Conservation (phyloP, 805 yeast genomes). For the Dipodascus geniculatus region DNA sequence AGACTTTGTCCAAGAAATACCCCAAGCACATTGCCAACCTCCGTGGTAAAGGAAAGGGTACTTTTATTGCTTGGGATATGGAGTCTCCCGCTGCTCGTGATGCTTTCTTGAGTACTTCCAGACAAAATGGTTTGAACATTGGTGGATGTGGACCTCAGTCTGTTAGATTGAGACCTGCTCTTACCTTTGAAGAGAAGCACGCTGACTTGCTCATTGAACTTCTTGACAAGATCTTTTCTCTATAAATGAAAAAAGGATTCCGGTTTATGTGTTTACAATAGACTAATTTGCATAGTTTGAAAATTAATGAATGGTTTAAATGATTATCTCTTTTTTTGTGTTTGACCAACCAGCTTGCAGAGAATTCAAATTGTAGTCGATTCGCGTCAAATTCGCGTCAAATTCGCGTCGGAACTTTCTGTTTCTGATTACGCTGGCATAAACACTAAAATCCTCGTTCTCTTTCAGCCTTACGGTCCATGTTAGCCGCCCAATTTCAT, state of each 20-base stretch:
- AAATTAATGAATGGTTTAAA: too few species aligned
- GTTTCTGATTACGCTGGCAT: too few species aligned
- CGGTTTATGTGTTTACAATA: background rate
- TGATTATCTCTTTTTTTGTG: too few species aligned
- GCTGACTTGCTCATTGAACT: conserved; percentile 51
- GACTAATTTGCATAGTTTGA: background rate
- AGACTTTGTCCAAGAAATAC: conserved; percentile 38
- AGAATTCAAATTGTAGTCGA: too few species aligned
- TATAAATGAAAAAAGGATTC: background rate
- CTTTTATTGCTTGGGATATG: conserved; percentile 75
- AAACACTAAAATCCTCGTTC: too few species aligned
- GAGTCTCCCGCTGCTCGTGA: conserved; percentile 45
- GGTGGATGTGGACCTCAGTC: conserved; percentile 79
- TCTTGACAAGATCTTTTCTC: conserved; percentile 24
- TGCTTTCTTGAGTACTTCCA: conserved; percentile 47
- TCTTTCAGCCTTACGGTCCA: too few species aligned
- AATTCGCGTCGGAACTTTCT: too few species aligned
- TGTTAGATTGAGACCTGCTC: conserved; percentile 71
- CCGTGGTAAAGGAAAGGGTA: conserved; percentile 66
- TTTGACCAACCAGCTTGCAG: too few species aligned
- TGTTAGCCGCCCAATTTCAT: too few species aligned
- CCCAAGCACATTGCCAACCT: conserved; percentile 41
- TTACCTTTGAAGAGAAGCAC: conserved; percentile 69
- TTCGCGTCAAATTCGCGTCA: too few species aligned
- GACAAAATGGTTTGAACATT: conserved; percentile 57